Evolutionary conservation across 148 eudicot genomes (phyloP).

Genomic region (Camellia japonica): DNA sequence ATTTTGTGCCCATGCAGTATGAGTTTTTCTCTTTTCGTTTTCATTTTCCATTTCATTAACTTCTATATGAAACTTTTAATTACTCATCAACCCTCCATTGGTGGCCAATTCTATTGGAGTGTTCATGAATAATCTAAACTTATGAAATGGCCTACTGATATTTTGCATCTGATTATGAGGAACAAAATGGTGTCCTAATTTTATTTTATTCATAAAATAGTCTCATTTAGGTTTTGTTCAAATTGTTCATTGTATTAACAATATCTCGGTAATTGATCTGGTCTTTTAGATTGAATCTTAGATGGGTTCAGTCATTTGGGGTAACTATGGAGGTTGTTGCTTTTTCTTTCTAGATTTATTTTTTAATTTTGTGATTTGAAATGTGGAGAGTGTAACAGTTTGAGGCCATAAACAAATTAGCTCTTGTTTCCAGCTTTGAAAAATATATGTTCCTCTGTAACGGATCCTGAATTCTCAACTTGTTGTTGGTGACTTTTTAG

Average conservation of each 20-base stretch:
- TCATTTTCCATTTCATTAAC: not conserved
- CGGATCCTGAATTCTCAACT: no score
- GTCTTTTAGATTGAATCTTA: not conserved
- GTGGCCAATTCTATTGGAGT: not conserved
- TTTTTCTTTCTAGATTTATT: no score
- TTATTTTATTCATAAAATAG: not conserved
- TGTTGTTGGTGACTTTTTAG: no score
- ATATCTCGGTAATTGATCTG: not conserved
- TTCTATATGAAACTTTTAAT: not conserved
- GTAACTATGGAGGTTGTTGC: not conserved
- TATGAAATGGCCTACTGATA: not conserved
- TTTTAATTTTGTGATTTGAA: no score
- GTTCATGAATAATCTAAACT: not conserved
- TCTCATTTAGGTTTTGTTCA: not conserved
- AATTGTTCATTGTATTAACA: constrained; percentile 16
- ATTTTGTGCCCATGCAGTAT: no score
- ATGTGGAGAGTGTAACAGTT: no score
- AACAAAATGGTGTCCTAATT: not conserved
- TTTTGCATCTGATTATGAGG: not conserved
- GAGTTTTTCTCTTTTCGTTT: not conserved
- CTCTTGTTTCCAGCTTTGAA: no score
- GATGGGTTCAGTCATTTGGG: not conserved
- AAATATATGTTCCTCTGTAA: no score
- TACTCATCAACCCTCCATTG: constrained; percentile 2
- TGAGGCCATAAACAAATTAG: no score